Evolutionary conservation across 345 rosid genomes (phyloP), one percentile per base, ranked within the genome.

Genomic region (Balakata baccata): DNA sequence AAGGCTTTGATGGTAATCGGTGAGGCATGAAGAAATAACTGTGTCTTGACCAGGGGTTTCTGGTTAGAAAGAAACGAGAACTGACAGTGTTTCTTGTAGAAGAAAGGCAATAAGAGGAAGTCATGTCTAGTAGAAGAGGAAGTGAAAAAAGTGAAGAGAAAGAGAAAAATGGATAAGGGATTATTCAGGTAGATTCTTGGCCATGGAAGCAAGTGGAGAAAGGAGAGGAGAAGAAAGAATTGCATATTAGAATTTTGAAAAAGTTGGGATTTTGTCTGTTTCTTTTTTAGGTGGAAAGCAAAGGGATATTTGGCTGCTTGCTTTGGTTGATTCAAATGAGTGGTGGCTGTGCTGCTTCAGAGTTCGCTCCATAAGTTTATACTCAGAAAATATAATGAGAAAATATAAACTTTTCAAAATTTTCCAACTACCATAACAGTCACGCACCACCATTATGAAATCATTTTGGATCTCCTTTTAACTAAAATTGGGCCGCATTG

Each of bases 81-180:
- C 85, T 75, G 74, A 75, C 22, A 73, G 78, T 71, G 80, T 87
- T 86, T 78, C 87, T 83, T 41, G 87, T 74, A 53, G 87, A 88
- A 77, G 90, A 85, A 65, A 85, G 79, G 78, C 87, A 76, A 70
- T 81, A 86, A 72, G 89, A 80, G 73, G 88, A 87, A 86, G 89
- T 81, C 98, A 92, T 92, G 78, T 59, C 62, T 25, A n/a, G 66
- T 7, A 29, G 70, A 51, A 46, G 63, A 49, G 37, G n/a, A 11
- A 49, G 5, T n/a, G 7, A n/a, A 57, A 43, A 37, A 11, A 49
- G 5, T 8, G 5, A 25, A 57, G 51, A 51, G 38, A 23, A 10
- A 68, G 64, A 54, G 18, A 22, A 53, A 17, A 38, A 69, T 25
- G 65, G 79, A 56, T 46, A 17, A 64, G 71, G 79, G 29, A 77